Evolutionary conservation across 441 rosid genomes (phyloP), one percentile per base, ranked within the genome.

Genomic region (Jatropha podagrica): DNA sequence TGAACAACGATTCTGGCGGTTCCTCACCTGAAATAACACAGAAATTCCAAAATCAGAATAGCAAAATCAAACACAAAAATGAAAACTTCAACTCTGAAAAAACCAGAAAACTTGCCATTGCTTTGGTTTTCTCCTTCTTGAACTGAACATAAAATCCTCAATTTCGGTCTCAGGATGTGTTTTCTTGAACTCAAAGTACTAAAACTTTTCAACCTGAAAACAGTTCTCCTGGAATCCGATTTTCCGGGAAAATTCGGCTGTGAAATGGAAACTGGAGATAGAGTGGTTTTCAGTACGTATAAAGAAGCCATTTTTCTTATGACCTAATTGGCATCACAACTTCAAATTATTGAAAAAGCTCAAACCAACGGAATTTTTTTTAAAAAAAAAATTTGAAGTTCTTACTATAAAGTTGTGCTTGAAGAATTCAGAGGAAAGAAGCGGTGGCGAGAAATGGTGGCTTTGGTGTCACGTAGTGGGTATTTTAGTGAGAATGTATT

Each of bases 1-100:
- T 86, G 74, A 96, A 96, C 76, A 92, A 84, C 3, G 98, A 96
- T 66, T 96, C 99, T 5, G 99, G 95, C 48, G 96, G 96, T 75
- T 92, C 99, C 69, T 94, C 98, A 48, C 95, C 98, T 96, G 70
- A 18, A 46, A 49, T 49, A 58, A 27, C n/a, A 46, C 60, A 23
- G 18, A 20, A 37, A 27, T 54, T 18, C 17, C 20, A 15, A 8
- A 58, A 32, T 18, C 26, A 72, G 14, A 10, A 68, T 40, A 9
- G 13, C 74, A 62, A 63, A 32, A 72, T 2, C 9, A 26, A 7
- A 44, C 37, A 14, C 13, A 12, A 76, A 52, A 69, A 23, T 7
- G 4, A 52, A 65, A 46, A 42, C 14, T 41, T 58, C 59, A 13
- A 8, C 18, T 17, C 8, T 2, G 8, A 58, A 26, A 56, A 32